These are phyloP conservation scores for Cordyceps sp. DNA, from an alignment of 2,329 filamentous ascomycete genomes.

Conservation along the genomic window DNA sequence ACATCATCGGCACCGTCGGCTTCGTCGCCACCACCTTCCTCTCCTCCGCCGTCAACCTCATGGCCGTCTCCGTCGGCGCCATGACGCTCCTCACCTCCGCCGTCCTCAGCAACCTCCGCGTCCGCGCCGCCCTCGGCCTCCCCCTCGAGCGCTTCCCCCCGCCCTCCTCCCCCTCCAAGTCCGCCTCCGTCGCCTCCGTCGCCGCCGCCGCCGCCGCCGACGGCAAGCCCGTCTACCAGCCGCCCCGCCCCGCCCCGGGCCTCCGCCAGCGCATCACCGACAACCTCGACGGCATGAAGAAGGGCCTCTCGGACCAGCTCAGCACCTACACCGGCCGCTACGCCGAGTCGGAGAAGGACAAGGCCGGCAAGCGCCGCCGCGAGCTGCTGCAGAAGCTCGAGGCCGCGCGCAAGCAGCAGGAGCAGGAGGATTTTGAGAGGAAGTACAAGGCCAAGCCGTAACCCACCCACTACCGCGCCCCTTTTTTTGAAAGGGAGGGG, in stretches of 20 bases:
- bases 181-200: slow-evolving; percentile 11
- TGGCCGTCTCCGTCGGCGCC: slow-evolving; percentile 24
- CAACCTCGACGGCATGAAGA: slow-evolving; percentile 19
- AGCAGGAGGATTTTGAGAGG: slow-evolving; percentile 20
- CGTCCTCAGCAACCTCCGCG: slow-evolving; percentile 18
- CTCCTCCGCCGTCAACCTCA: slow-evolving; percentile 30
- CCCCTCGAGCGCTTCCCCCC: slow-evolving; percentile 22
- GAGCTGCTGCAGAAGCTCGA: slow-evolving; percentile 18
- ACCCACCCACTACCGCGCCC: background rate
- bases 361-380: slow-evolving; percentile 17
- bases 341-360: slow-evolving; percentile 14
- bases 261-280: slow-evolving; percentile 15
- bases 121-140: slow-evolving; percentile 22
- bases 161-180: slow-evolving; percentile 19
- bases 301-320: slow-evolving; percentile 17
- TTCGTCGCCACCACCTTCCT: slow-evolving; percentile 29
- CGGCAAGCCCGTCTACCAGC: too few species aligned
- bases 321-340: slow-evolving; percentile 18
- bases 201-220: slow-evolving; percentile 6
- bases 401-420: slow-evolving; percentile 16
- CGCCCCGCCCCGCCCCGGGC: slow-evolving; percentile 13
- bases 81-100: slow-evolving; percentile 18
- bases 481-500: background rate
- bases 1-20: slow-evolving; percentile 24
- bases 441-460: slow-evolving; percentile 20